Conservation (phyloP, 1,139 yeast genomes). For the Nakaseomyces delphensis region DNA sequence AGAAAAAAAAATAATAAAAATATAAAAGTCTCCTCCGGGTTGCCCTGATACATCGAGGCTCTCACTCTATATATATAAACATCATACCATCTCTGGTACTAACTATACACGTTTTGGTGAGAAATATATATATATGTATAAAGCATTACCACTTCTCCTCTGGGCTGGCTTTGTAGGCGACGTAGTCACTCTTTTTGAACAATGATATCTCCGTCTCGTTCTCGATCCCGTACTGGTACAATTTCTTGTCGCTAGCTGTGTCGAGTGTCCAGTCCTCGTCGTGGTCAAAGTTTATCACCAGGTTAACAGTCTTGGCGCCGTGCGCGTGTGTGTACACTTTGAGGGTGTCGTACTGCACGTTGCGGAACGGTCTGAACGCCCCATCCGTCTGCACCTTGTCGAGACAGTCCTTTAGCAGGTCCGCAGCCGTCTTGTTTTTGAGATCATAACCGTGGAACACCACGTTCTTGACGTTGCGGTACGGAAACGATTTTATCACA, state of each 20-base stretch:
- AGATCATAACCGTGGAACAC: conserved; percentile 68
- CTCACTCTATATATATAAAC: not conserved
- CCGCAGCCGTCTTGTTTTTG: conserved; percentile 55
- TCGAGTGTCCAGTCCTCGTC: conserved; percentile 56
- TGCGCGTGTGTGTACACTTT: conserved; percentile 93
- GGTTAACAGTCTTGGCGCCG: conserved; percentile 85
- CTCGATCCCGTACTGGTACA: conserved; percentile 63
- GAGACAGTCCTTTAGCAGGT: conserved; percentile 45
- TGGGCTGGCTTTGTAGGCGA: conserved; percentile 65
- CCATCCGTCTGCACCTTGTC: conserved; percentile 55
- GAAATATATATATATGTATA: no score
- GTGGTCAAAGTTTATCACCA: conserved; percentile 81
- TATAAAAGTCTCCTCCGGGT: not conserved
- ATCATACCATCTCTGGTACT: not conserved
- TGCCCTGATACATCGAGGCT: no score
- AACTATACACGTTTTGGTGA: no score
- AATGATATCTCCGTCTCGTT: conserved; percentile 89
- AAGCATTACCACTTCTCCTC: conserved; percentile 74
- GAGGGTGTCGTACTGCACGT: conserved; percentile 63
- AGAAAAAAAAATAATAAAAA: no score
- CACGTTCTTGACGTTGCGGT: conserved; percentile 79
- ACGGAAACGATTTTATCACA: conserved; percentile 83
- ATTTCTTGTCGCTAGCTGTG: conserved; percentile 36
- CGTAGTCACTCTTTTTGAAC: conserved; percentile 60
- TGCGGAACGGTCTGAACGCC: conserved; percentile 72